A percentile compares a stretch with the other conserved stretches of the same genome.
phyloP scores from a whole-genome alignment of 257 asterid genomes.

The Petunia axillaris region DNA sequence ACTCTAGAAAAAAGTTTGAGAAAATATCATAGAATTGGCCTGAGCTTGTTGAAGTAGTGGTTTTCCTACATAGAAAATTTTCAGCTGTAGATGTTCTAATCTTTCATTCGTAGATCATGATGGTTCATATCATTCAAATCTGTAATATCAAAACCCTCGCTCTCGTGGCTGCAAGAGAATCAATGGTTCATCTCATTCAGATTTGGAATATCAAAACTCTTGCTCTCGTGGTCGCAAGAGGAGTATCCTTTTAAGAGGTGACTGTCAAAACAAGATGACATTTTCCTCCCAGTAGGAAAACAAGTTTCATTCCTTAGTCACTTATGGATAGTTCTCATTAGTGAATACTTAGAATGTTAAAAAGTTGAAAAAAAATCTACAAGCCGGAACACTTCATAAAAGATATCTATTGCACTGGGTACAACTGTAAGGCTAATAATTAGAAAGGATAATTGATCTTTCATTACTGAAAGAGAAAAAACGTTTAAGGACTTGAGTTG shows the following conservation, averaged over 20 bases:
- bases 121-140: too few species aligned
- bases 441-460: not conserved
- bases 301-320: not conserved
- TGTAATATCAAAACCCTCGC: not conserved
- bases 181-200: too few species aligned
- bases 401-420: not conserved
- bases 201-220: not conserved
- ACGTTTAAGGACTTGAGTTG: not conserved
- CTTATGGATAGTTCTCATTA: not conserved
- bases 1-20: not conserved
- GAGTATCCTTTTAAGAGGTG: not conserved
- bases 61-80: not conserved
- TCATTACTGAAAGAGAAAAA: not conserved
- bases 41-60: not conserved
- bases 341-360: not conserved
- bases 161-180: not conserved
- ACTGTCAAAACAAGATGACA: not conserved
- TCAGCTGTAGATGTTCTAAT: too few species aligned
- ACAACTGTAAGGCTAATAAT: not conserved
- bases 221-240: not conserved
- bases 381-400: not conserved
- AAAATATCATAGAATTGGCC: not conserved
- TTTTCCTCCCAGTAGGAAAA: not conserved
- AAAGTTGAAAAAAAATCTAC: not conserved
- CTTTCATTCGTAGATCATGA: too few species aligned